Base-by-base conservation (phyloP, 2,329 filamentous ascomycete species). In the Fusarium sp. region DNA sequence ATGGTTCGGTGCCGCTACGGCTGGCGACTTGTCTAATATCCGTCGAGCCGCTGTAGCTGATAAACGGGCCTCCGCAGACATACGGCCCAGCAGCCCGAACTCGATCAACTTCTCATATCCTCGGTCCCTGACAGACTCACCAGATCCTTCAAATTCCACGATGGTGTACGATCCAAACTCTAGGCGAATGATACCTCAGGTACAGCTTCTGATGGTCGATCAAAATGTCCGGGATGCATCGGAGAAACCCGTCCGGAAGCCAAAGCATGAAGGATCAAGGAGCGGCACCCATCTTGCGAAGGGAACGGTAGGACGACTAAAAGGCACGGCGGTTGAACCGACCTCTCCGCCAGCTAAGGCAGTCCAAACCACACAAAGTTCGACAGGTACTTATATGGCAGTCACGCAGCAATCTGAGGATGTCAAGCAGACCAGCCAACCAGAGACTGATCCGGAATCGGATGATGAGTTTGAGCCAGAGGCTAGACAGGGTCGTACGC, bases 101-200 rank as follows among this genome's bases (percentile, higher is more conserved):
- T 81, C 86, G 4, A 81, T 87, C 66, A 88, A 88, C 71, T 88
- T 87, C 65, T 88, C 86, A 4, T 88, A 88, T 68, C 86, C 86
- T 22, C 82, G 82, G 20, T 78, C 81, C 30, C 79, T 80, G 48
- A 73, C 80, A 30, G 80, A 80, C 23, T 82, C 82, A 6, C 80
- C 70, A 19, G 66, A 51, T 47, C 46, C 54, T 19, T 74, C 80
- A 41, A 79, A 82, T 41, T 73, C 83, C 67, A 75, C 79, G 32
- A 70, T 91, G 75, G 85, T 91, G 46, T 88, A 89, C 71, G 88
- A 90, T 66, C 82, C 87, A n/a, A 90, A 90, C 69, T 89, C 88
- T 17, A 83, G 88, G 68, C 85, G 88, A 61, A 88, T 90, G 82
- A 81, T 90, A 5, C 82, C 84, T 4, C 82, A 68, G 52, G 75